Conservation (phyloP, 2,329 filamentous ascomycete species). For the Talaromyces rugulosus region DNA sequence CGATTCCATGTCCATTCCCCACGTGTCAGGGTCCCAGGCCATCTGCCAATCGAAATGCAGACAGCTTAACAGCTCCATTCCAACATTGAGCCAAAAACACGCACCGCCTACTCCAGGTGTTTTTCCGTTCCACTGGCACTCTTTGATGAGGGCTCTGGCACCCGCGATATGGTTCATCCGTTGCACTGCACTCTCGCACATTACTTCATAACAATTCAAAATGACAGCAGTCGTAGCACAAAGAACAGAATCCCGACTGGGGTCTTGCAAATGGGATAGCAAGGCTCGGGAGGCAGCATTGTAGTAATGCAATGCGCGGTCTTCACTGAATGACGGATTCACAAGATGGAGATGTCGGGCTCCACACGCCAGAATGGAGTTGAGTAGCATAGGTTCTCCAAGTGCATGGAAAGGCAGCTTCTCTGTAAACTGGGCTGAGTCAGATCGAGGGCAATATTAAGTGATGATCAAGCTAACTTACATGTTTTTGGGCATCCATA, state of each 20-base stretch:
- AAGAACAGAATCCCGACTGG: constrained; percentile 75
- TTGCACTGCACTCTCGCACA: constrained; percentile 73
- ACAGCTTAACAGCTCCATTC: constrained; percentile 85
- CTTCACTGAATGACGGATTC: constrained; percentile 65
- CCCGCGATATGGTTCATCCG: constrained; percentile 89
- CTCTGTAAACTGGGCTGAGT: constrained; percentile 61
- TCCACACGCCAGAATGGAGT: constrained; percentile 84
- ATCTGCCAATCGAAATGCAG: constrained; percentile 82
- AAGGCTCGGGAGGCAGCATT: constrained; percentile 78
- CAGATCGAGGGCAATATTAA: constrained; percentile 11
- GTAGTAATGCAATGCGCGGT: constrained; percentile 78
- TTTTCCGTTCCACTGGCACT: constrained; percentile 81
- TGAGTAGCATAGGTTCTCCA: constrained; percentile 79
- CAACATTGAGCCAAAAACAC: constrained; percentile 92
- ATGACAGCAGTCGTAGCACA: constrained; percentile 85
- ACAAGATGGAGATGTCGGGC: constrained; percentile 73
- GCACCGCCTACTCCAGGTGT: constrained; percentile 75
- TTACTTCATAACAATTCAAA: constrained; percentile 87
- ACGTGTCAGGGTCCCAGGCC: constrained; percentile 84
- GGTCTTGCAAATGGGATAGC: constrained; percentile 72
- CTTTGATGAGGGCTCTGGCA: constrained; percentile 78
- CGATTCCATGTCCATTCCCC: constrained; percentile 80
- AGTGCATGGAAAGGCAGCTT: constrained; percentile 79
- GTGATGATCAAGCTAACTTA: constrained; percentile 27
- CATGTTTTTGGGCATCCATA: constrained; percentile 76